Conservation (phyloP, 2,329 filamentous ascomycete genomes). For the Pseudopyricularia cyperi region DNA sequence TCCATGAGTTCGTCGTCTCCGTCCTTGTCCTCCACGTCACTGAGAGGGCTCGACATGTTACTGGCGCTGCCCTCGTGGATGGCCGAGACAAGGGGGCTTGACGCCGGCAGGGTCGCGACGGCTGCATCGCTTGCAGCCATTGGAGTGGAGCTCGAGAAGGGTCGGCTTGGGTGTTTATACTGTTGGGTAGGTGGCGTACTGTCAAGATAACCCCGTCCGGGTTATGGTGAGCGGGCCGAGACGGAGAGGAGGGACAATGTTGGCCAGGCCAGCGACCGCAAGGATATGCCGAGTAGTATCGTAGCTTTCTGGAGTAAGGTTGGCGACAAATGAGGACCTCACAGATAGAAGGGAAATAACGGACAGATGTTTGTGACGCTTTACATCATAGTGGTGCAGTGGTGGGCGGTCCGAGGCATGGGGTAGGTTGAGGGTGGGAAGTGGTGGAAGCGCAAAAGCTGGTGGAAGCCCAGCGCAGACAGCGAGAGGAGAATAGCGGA, state of each 20-base stretch:
- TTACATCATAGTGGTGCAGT: neutral
- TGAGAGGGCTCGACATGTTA: conserved; percentile 78
- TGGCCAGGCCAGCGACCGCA: neutral
- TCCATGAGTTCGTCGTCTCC: conserved; percentile 53
- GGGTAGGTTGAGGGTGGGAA: neutral
- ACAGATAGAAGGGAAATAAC: neutral
- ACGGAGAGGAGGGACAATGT: neutral
- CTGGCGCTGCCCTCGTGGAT: conserved; percentile 46
- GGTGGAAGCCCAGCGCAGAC: neutral
- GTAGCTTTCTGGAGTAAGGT: no score
- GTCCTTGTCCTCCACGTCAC: conserved; percentile 76
- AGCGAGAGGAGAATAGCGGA: neutral
- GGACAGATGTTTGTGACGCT: no score
- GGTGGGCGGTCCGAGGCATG: neutral
- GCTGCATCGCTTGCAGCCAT: conserved; percentile 40
- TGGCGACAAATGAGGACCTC: neutral
- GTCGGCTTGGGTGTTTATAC: neutral
- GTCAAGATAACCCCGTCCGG: neutral
- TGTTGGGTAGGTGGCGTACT: neutral
- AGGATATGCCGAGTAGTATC: neutral
- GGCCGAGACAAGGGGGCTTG: conserved; percentile 34
- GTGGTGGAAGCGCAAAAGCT: neutral
- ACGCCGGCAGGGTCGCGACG: conserved; percentile 30
- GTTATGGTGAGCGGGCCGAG: neutral
- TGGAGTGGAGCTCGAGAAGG: neutral